A percentile compares a stretch with the other conserved stretches of the same genome.
These are phyloP conservation scores for Debaryomyces psychrophilus DNA, from an alignment of 1,139 yeast genomes.

Conservation along the genomic window DNA sequence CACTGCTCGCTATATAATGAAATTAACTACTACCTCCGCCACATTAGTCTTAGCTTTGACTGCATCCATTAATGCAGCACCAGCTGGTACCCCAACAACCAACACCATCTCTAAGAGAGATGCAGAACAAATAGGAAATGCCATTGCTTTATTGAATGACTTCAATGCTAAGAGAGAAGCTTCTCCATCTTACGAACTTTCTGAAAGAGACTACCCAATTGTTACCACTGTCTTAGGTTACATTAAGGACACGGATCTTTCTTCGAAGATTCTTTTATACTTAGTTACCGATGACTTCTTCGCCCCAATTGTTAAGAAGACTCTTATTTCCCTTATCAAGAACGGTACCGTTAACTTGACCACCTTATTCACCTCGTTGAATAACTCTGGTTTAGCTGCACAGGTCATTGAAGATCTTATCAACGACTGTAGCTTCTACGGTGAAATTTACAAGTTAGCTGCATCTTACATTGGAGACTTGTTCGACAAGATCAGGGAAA, in stretches of 20 bases:
- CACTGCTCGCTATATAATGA: constrained; percentile 26
- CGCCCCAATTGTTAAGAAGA: constrained; percentile 32
- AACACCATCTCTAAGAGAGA: constrained; percentile 37
- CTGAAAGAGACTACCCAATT: constrained; percentile 44
- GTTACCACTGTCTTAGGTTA: constrained; percentile 48
- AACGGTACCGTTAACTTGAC: constrained; percentile 38
- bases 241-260: constrained; percentile 42
- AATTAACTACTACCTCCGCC: constrained; percentile 32
- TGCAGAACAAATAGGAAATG: constrained; percentile 28
- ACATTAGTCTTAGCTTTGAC: constrained; percentile 38
- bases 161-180: constrained; percentile 35
- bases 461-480: constrained; percentile 35
- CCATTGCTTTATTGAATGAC: constrained; percentile 33
- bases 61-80: constrained; percentile 39
- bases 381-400: constrained; percentile 49
- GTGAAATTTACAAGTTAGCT: constrained; percentile 44
- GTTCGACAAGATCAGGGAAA: constrained; percentile 29
- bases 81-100: constrained; percentile 24
- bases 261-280: constrained; percentile 39
- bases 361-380: constrained; percentile 46
- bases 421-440: constrained; percentile 45
- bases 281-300: constrained; percentile 38
- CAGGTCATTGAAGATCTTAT: constrained; percentile 42
- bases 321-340: constrained; percentile 36
- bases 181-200: constrained; percentile 28